Percentiles rank a stretch among this genome's conserved stretches.
Evolutionary conservation across 192 early-diverging fungal genomes (phyloP).

Genomic region (Coemansia sp.): DNA sequence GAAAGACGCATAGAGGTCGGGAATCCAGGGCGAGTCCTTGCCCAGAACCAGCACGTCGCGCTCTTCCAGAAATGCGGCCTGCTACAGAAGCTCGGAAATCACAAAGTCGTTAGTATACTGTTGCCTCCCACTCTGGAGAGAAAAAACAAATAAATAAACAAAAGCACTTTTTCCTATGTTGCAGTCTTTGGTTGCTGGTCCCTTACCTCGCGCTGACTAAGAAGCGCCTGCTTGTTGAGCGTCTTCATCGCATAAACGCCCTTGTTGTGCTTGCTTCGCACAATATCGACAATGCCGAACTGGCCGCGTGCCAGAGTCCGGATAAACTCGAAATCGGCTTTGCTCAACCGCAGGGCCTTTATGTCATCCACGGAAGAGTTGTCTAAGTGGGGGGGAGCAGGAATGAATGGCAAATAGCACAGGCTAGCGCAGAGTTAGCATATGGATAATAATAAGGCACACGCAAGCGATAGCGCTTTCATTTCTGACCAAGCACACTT

Average conservation of each 20-base stretch:
- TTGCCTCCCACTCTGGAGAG: background rate
- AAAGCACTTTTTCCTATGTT: background rate
- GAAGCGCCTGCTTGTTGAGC: conserved; percentile 68
- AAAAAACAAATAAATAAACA: background rate
- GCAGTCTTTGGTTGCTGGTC: background rate
- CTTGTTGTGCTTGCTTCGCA: conserved; percentile 66
- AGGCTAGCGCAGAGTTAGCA: background rate
- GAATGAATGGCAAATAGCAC: background rate
- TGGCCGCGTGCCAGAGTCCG: conserved; percentile 51
- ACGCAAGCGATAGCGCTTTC: background rate
- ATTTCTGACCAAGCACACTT: conserved; percentile 9
- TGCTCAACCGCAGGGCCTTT: conserved; percentile 34
- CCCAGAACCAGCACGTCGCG: conserved; percentile 89
- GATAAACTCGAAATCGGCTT: conserved; percentile 48
- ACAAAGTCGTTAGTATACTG: background rate
- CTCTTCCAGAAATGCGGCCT: conserved; percentile 91
- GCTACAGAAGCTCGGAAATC: conserved; percentile 48
- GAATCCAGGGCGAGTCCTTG: conserved; percentile 64
- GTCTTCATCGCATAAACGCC: conserved; percentile 81
- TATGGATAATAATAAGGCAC: background rate
- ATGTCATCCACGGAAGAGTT: conserved; percentile 31
- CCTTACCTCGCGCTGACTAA: conserved; percentile 68
- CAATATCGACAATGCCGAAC: conserved; percentile 69
- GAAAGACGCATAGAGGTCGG: conserved; percentile 68
- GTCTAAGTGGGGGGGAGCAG: conserved; percentile 7